Evolutionary conservation across 768 basidiomycete species (phyloP), one percentile per base, ranked within the genome.

Genomic region (Suillus luteus): DNA sequence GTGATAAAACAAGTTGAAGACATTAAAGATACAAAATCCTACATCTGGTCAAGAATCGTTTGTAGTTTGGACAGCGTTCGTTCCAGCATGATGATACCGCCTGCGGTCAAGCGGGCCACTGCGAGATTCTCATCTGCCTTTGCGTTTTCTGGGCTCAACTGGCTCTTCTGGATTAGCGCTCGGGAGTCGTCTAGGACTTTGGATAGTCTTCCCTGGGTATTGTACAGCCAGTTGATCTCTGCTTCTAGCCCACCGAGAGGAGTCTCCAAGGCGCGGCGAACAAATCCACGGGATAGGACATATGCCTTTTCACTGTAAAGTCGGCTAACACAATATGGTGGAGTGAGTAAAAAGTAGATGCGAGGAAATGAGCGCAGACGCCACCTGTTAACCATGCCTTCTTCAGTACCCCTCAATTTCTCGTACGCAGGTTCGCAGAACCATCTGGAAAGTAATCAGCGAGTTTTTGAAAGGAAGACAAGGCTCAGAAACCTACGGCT

Each of bases 371-470:
- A 49, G 6, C 11, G 24, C 19, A 27, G 17, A 41, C 12, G 78
- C 60, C 55, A 90, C 88, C 92, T 93, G 71, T 95, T 96, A 60
- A 95, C 86, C 55, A 82, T 90, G 38, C 93, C 95, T 73, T 97
- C 95, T 67, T 90, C 87, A 0, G 95, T 96, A 2, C 94, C 93
- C 66, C 93, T 83, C 48, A 96, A 79, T 71, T 95, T 97, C 71
- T 96, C 95, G 70, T 91, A 97, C 0, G 93, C 93, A 31, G 95
- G 95, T 72, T 98, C 95, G 68, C 92, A 94, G 71, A 89, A 95
- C 90, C 89, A 93, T 63, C 91, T 93, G 67, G 17, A 65, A 14
- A 63, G 43, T 54, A 33, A 51, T 63, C 51, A 63, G 59, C 57
- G 10, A 62, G 62, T n/a, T 61, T 22, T 44, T 51, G 49, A 11